These are phyloP conservation scores for Jamesozyma piceae DNA, from an alignment of 805 yeast genomes.

Conservation along the genomic window DNA sequence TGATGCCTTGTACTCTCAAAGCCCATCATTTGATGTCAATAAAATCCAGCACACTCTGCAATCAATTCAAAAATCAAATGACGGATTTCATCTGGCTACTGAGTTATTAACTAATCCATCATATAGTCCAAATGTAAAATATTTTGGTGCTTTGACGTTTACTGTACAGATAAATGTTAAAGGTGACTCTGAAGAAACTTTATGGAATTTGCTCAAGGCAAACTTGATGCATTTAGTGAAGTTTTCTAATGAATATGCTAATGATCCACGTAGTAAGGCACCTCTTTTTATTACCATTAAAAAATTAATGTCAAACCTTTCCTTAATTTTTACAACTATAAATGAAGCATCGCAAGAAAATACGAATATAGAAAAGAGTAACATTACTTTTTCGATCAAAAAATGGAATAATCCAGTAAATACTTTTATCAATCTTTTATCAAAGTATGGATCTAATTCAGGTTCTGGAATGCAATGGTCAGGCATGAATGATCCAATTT, in stretches of 20 bases:
- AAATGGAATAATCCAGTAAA: slow-evolving; percentile 29
- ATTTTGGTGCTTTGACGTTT: slow-evolving; percentile 30
- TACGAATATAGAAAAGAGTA: slow-evolving; percentile 1
- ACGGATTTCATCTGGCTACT: slow-evolving; percentile 25
- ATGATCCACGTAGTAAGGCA: slow-evolving; percentile 11
- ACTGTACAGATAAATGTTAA: slow-evolving; percentile 26
- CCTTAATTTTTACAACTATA: slow-evolving; percentile 24
- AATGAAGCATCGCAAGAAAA: slow-evolving; percentile 13
- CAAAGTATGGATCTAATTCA: slow-evolving; percentile 5
- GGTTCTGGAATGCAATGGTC: slow-evolving; percentile 10
- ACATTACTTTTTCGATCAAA: slow-evolving; percentile 1
- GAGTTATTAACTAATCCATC: slow-evolving; percentile 15
- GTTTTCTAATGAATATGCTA: slow-evolving; percentile 10
- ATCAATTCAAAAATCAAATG: slow-evolving; percentile 22
- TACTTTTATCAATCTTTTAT: slow-evolving; percentile 18
- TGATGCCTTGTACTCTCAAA: slow-evolving; percentile 24
- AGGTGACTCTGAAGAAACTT: slow-evolving; percentile 8
- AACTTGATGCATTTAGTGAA: slow-evolving; percentile 20
- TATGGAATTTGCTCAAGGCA: slow-evolving; percentile 21
- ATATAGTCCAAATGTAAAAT: slow-evolving; percentile 23
- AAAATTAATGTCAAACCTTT: slow-evolving; percentile 30
- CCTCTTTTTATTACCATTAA: slow-evolving; percentile 18
- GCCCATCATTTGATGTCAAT: slow-evolving; percentile 21
- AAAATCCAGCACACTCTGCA: slow-evolving; percentile 27
- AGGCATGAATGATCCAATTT: slow-evolving; percentile 5